Percentiles rank a stretch among this genome's conserved stretches.
Conservation (phyloP, 2,329 filamentous ascomycete species). For the Tolypocladium pustulatum region DNA sequence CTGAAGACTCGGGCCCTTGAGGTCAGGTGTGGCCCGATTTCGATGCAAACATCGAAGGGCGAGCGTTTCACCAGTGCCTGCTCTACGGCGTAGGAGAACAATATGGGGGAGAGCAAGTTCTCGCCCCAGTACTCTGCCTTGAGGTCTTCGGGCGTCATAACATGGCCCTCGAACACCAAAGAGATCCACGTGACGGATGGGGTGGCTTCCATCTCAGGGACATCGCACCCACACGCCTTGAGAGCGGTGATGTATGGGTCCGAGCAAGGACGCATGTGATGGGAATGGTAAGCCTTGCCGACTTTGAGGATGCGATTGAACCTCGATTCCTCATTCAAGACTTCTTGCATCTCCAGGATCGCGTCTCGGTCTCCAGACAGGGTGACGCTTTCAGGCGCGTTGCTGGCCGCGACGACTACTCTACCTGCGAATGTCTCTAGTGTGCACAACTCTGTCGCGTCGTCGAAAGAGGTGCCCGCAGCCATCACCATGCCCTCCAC, state of each 20-base stretch:
- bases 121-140: constrained; percentile 5
- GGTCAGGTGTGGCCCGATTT: constrained; percentile 27
- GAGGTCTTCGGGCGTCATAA: not conserved
- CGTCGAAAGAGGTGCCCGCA: constrained; percentile 6
- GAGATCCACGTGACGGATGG: constrained; percentile 4
- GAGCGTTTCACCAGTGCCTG: constrained; percentile 3
- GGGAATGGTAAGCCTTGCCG: constrained; percentile 29
- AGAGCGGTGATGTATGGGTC: constrained; percentile 6
- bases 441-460: constrained; percentile 1
- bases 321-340: constrained; percentile 10
- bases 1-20: constrained; percentile 28
- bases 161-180: constrained; percentile 5
- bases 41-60: constrained; percentile 12
- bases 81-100: constrained; percentile 10
- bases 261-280: constrained; percentile 21
- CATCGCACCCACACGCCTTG: not conserved
- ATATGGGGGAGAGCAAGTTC: constrained; percentile 8
- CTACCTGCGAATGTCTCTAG: constrained; percentile 12
- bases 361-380: constrained; percentile 19
- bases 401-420: constrained; percentile 13
- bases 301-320: constrained; percentile 22
- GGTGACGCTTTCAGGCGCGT: constrained; percentile 12
- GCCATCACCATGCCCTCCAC: constrained; percentile 11
- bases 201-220: not conserved
- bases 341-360: constrained; percentile 12